These are phyloP conservation scores for Saturnispora bothae DNA, from an alignment of 805 yeast genomes.

Conservation along the genomic window DNA sequence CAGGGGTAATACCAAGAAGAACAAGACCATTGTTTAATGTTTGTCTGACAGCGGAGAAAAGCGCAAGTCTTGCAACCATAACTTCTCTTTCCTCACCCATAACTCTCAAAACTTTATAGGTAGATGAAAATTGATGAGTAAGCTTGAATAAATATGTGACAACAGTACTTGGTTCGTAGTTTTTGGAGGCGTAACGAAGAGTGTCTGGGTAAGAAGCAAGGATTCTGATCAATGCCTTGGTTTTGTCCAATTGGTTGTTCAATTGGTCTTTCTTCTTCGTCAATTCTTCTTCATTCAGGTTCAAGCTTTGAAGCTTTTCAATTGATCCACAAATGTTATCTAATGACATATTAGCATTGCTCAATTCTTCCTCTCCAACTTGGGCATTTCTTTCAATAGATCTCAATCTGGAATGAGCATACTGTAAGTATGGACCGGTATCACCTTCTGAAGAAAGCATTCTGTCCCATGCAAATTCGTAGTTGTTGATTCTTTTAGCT, in stretches of 20 bases:
- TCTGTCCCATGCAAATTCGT: conserved; percentile 95
- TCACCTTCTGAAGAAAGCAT: conserved; percentile 98
- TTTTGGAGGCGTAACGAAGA: conserved; percentile 70
- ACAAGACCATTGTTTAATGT: conserved; percentile 84
- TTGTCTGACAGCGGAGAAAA: conserved; percentile 82
- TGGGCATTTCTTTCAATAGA: conserved; percentile 84
- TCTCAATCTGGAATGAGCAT: conserved; percentile 94
- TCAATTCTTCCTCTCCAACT: conserved; percentile 27
- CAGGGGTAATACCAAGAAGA: conserved; percentile 91
- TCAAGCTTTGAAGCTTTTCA: conserved; percentile 16
- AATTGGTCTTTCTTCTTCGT: conserved; percentile 24
- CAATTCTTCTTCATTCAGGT: conserved; percentile 21
- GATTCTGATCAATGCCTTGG: conserved; percentile 54
- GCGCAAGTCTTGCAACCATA: conserved; percentile 84
- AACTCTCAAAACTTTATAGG: conserved; percentile 93
- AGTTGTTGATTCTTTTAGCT: conserved; percentile 91
- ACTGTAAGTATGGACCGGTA: conserved; percentile 97
- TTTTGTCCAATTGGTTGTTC: conserved; percentile 23
- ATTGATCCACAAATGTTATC: conserved; percentile 24
- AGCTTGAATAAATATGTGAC: conserved; percentile 89
- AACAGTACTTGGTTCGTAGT: conserved; percentile 84
- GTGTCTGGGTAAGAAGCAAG: conserved; percentile 89
- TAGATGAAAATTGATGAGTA: conserved; percentile 90
- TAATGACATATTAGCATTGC: conserved; percentile 22
- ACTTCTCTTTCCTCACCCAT: conserved; percentile 86